Evolutionary conservation across 176 grass and related monocot genomes (phyloP).

Genomic region (Otatea glauca): DNA sequence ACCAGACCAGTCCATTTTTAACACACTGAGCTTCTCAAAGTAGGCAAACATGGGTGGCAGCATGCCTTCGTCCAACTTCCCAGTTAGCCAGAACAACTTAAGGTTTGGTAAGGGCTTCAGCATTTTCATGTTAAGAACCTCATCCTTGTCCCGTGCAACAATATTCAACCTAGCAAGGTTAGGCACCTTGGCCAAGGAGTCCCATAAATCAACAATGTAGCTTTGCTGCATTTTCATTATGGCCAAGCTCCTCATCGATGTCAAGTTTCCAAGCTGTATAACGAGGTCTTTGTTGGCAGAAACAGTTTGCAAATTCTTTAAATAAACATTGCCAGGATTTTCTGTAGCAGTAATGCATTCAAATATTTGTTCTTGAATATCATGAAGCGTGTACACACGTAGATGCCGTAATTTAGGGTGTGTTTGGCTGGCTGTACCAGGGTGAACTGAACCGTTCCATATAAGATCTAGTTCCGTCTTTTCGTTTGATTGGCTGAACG

Average conservation of each 20-base stretch:
- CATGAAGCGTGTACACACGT: background rate
- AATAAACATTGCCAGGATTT: slow-evolving; percentile 15
- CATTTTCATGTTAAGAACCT: slow-evolving; percentile 35
- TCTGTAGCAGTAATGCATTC: slow-evolving; percentile 23
- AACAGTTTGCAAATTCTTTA: slow-evolving; percentile 48
- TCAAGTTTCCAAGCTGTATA: slow-evolving; percentile 40
- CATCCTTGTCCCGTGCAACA: background rate
- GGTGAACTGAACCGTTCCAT: too few species aligned
- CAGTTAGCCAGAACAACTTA: slow-evolving; percentile 15
- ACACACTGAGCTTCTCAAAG: slow-evolving; percentile 30
- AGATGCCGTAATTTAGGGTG: slow-evolving; percentile 60
- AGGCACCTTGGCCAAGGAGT: slow-evolving; percentile 47
- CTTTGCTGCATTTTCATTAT: slow-evolving; percentile 32
- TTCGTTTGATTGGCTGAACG: too few species aligned
- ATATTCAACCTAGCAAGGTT: slow-evolving; percentile 34
- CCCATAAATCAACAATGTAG: slow-evolving; percentile 40
- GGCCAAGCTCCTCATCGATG: slow-evolving; percentile 38
- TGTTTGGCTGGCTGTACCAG: too few species aligned
- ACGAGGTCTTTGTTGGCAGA: slow-evolving; percentile 41
- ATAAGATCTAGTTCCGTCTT: too few species aligned
- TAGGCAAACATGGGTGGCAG: slow-evolving; percentile 26
- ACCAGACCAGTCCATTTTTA: slow-evolving; percentile 47
- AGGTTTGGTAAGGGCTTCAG: slow-evolving; percentile 37
- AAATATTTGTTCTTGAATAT: slow-evolving; percentile 36
- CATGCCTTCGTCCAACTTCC: slow-evolving; percentile 37